Conservation (phyloP, 352 stramenopile genomes). For the Phytophthora pseudosyringae region DNA sequence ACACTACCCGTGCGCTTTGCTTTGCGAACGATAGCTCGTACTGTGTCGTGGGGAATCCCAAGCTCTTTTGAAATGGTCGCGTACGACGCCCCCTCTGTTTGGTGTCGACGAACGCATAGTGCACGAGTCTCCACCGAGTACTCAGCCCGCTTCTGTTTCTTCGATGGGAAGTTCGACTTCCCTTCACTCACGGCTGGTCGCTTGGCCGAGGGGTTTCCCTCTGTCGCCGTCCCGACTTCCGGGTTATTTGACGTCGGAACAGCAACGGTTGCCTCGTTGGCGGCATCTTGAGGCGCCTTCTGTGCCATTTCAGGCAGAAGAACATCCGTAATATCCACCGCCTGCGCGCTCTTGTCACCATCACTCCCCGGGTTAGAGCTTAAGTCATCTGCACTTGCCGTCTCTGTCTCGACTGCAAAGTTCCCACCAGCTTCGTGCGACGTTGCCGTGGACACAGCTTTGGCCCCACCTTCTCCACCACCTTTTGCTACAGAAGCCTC, state of each 20-base stretch:
- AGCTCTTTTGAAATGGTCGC: slow-evolving; percentile 59
- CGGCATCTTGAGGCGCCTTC: neutral
- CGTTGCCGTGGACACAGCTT: neutral
- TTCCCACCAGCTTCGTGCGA: neutral
- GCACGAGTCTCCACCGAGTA: slow-evolving; percentile 64
- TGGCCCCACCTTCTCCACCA: neutral
- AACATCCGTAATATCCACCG: neutral
- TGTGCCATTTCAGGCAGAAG: neutral
- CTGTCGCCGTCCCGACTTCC: neutral
- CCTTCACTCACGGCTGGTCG: neutral
- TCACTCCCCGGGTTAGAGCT: neutral
- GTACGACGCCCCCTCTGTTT: slow-evolving; percentile 63
- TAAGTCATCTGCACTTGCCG: neutral
- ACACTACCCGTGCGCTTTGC: slow-evolving; percentile 67
- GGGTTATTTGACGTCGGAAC: neutral
- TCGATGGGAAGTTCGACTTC: neutral
- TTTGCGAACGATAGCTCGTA: slow-evolving; percentile 72
- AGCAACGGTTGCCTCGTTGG: neutral
- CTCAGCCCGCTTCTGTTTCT: slow-evolving; percentile 53
- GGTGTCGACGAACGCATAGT: slow-evolving; percentile 59
- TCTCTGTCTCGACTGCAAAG: neutral
- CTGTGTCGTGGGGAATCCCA: slow-evolving; percentile 59
- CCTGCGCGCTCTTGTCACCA: neutral
- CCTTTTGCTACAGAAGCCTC: neutral
- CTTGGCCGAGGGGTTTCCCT: neutral